These are phyloP conservation scores for Hyaloscypha bicolor DNA, from an alignment of 495 filamentous ascomycete genomes.

Conservation along the genomic window DNA sequence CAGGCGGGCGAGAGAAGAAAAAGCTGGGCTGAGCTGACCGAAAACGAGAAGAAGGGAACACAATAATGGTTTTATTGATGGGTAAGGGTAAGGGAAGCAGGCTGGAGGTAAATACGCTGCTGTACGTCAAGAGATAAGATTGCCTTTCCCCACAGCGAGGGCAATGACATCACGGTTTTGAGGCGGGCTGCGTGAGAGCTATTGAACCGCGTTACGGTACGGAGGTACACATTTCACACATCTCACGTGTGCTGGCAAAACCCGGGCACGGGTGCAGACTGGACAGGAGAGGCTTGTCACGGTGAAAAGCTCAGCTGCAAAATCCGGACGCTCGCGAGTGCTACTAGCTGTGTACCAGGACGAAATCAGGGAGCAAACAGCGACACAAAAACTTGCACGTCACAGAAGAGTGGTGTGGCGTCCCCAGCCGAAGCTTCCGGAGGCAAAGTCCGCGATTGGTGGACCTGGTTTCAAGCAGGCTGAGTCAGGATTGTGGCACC, in stretches of 20 bases:
- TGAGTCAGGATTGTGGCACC: neutral
- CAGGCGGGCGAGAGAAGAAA: neutral
- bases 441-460: neutral
- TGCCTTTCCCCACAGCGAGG: neutral
- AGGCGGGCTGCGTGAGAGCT: neutral
- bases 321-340: neutral
- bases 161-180: neutral
- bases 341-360: neutral
- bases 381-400: neutral
- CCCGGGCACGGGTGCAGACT: neutral
- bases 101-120: neutral
- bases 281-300: neutral
- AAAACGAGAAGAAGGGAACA: neutral
- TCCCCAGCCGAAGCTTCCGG: neutral
- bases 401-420: neutral
- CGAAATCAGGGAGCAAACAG: neutral
- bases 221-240: too few relatives aligned
- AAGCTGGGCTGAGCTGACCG: neutral
- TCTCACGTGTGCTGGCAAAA: neutral
- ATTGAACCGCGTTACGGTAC: neutral
- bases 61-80: neutral
- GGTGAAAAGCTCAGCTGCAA: neutral
- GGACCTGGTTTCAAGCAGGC: neutral
- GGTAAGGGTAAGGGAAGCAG: neutral
- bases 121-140: neutral